Evolutionary conservation across 2,329 filamentous ascomycete genomes (phyloP), one percentile per base, ranked within the genome.

Genomic region (Talaromyces atroroseus): DNA sequence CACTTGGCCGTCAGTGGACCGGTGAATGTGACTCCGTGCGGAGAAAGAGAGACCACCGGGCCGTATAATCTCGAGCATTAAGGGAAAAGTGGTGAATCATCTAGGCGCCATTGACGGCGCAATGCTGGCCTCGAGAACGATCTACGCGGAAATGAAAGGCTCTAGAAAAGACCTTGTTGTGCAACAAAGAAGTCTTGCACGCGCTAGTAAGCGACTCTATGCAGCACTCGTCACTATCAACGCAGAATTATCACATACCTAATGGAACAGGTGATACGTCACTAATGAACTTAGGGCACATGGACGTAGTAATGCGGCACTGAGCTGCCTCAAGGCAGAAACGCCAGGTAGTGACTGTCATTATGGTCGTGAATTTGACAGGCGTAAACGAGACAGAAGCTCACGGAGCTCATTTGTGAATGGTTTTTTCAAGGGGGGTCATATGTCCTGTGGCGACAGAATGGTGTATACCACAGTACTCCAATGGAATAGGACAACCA

Each of bases 131-230:
- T 46, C 46, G 16, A 54, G 38, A 52, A 58, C 48, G 56, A 58
- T 58, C 56, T 54, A 45, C 56, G 47, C 51, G 56, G 56, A 51
- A 58, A 58, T 53, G 56, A 46, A 54, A 44, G 51, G 51, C 56
- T 54, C 47, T 52, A 58, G 38, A 50, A 26, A 58, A 23, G 40
- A 54, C 53, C 51, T 54, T 38, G 40, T 58, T 49, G 34, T 50
- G 38, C 46, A 58, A 54, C 51, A 58, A 50, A 44, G 42, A 32
- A 47, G 34, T 21, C 50, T 40, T 58, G 46, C 47, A 47, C 56
- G 56, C 56, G 56, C 56, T 58, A 58, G 54, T 58, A 38, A 50
- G 56, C 56, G 56, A 49, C 32, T 49, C 49, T 54, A 58, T 58
- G 56, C 56, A 58, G 14, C 32, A 54, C 36, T 12, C 46, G 52